phyloP scores from a whole-genome alignment of 345 rosid species.

The Cardiospermum halicacabum region DNA sequence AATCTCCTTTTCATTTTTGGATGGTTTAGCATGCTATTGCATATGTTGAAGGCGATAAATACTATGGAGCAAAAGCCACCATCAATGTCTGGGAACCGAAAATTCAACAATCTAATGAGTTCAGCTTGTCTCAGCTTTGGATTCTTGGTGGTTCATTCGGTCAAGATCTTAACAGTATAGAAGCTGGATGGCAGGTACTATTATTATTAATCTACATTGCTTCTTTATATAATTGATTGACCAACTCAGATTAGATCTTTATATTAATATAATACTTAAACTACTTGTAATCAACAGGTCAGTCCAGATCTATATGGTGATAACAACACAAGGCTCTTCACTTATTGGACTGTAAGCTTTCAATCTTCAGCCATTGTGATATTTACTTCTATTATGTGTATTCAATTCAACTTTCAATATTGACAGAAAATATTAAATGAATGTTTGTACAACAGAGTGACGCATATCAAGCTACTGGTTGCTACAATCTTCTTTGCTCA shows the following conservation, averaged over 20 bases:
- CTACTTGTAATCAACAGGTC: constrained; percentile 51
- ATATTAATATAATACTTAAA: constrained; percentile 1
- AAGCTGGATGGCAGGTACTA: constrained; percentile 98
- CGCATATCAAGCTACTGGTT: constrained; percentile 98
- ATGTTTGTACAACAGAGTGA: constrained; percentile 60
- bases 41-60: constrained; percentile 84
- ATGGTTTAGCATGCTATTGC: constrained; percentile 90
- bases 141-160: constrained; percentile 95
- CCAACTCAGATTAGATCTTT: constrained; percentile 6
- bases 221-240: not conserved
- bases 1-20: constrained; percentile 17
- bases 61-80: constrained; percentile 93
- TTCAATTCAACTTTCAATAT: not conserved
- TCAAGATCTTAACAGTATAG: constrained; percentile 96
- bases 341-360: constrained; percentile 94
- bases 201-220: constrained; percentile 1
- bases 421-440: not conserved
- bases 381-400: not conserved
- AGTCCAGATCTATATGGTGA: constrained; percentile 99
- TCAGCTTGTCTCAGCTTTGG: constrained; percentile 98
- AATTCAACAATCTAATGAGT: constrained; percentile 91
- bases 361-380: constrained; percentile 6
- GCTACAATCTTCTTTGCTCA: constrained; percentile 95
- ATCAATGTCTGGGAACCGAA: constrained; percentile 98
- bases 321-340: constrained; percentile 97